These are phyloP conservation scores for Hypericum androsaemum DNA, from an alignment of 345 rosid genomes.

Conservation along the genomic window DNA sequence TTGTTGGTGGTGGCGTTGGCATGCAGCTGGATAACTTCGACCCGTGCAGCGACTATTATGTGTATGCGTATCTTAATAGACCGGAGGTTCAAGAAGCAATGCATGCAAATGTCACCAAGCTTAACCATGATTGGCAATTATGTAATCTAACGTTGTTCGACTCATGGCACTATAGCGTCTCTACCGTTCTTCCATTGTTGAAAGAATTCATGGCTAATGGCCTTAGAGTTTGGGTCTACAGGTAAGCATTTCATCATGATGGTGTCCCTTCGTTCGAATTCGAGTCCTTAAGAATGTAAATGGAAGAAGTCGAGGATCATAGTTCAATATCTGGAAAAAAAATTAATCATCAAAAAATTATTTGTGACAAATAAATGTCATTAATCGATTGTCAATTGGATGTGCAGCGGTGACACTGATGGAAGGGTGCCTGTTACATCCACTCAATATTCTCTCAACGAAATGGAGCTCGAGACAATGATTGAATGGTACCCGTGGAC, in stretches of 20 bases:
- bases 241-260: constrained; percentile 13
- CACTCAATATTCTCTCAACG: constrained; percentile 28
- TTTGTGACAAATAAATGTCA: no score
- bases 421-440: constrained; percentile 35
- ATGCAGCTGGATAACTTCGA: constrained; percentile 26
- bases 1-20: no score
- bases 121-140: constrained; percentile 24
- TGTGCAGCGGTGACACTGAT: constrained; percentile 39
- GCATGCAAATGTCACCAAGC: constrained; percentile 26
- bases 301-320: not conserved
- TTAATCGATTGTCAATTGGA: no score
- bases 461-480: constrained; percentile 19
- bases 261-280: no score
- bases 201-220: constrained; percentile 24
- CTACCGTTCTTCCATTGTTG: constrained; percentile 31
- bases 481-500: constrained; percentile 39
- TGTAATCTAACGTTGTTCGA: constrained; percentile 1
- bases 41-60: constrained; percentile 32
- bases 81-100: constrained; percentile 35
- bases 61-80: constrained; percentile 28
- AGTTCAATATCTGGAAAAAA: no score
- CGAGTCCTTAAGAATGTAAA: not conserved
- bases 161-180: constrained; percentile 24
- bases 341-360: no score
- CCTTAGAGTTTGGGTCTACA: constrained; percentile 36